Evolutionary conservation across 2,329 filamentous ascomycete genomes (phyloP), one percentile per base, ranked within the genome.

Genomic region (Botrytis paeoniae): DNA sequence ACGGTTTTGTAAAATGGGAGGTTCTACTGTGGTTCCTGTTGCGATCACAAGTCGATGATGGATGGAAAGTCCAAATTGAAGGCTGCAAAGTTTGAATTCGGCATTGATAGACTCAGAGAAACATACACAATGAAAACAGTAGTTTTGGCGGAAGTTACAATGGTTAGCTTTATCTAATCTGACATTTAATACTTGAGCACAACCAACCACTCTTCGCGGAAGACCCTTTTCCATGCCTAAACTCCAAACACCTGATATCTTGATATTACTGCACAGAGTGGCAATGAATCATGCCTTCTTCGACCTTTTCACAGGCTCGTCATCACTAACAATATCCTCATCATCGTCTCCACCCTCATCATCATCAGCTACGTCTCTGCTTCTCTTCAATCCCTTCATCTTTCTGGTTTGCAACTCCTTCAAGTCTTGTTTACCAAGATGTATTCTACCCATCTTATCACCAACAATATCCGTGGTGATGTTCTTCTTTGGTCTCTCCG

Each of bases 381-480:
- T 90, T 77, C 96, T 88, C 89, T 98, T 99, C 78, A 99, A 83
- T 77, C 95, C 96, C 90, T 99, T 99, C 95, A 99, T 98, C 89
- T 99, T 99, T 81, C 96, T 91, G 70, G 95, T 97, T 86, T 99
- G 96, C 83, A 99, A 83, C 79, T 92, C 89, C 80, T 86, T 87
- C 74, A 99, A 87, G 84, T 99, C 94, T 84, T 98, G 94, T 85
- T 92, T 94, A 80, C 93, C 94, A 74, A 97, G 84, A 82, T 99
- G 96, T 76, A 99, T 92, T 78, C 94, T 91, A 76, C 95, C 96
- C 76, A 98, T 87, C 91, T 98, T 98, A 84, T 99, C 96, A 81
- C 96, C 96, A 85, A 99, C 94, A 61, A 91, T 84, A 82, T 98
- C 95, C 73, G 93, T 97, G 71, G 90, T 89, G 78, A 99, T 92